These are phyloP conservation scores for Penicillium sp. DNA, from an alignment of 2,329 filamentous ascomycete genomes.

Conservation along the genomic window DNA sequence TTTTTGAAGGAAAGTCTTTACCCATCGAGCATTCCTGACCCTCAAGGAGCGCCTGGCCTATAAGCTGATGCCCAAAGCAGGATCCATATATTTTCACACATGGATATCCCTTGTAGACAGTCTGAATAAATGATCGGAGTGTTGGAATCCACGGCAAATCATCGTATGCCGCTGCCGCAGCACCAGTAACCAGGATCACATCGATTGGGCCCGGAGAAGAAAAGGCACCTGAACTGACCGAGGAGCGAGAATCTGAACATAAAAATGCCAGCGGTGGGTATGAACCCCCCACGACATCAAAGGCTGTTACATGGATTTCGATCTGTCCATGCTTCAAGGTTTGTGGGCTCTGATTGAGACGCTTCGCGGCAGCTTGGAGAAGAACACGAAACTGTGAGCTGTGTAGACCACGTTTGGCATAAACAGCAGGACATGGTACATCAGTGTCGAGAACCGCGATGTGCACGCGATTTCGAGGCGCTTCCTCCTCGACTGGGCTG, in stretches of 20 bases:
- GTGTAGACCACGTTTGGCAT: conserved; percentile 33
- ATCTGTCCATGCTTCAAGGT: background rate
- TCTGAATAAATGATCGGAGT: conserved; percentile 22
- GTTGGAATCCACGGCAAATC: conserved; percentile 23
- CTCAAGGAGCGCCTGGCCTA: conserved; percentile 26
- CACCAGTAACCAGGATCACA: conserved; percentile 31
- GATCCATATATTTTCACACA: conserved; percentile 31
- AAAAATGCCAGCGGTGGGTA: conserved; percentile 26
- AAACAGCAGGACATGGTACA: conserved; percentile 33
- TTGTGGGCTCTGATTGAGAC: conserved; percentile 18
- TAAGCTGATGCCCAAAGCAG: conserved; percentile 34
- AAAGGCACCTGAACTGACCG: background rate
- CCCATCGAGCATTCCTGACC: conserved; percentile 7
- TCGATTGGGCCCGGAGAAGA: conserved; percentile 21
- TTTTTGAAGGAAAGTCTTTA: background rate
- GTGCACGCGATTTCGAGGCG: conserved; percentile 25
- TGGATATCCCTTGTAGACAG: conserved; percentile 23
- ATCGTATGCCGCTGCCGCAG: conserved; percentile 25
- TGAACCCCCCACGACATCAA: conserved; percentile 31
- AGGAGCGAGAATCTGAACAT: conserved; percentile 9
- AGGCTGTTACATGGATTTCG: conserved; percentile 31
- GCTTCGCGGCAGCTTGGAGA: conserved; percentile 31
- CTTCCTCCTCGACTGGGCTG: background rate
- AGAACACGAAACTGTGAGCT: conserved; percentile 36
- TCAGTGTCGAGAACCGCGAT: conserved; percentile 40